Evolutionary conservation across 1,284 basidiomycete genomes (phyloP).

Genomic region (Leccinum subrobustum): DNA sequence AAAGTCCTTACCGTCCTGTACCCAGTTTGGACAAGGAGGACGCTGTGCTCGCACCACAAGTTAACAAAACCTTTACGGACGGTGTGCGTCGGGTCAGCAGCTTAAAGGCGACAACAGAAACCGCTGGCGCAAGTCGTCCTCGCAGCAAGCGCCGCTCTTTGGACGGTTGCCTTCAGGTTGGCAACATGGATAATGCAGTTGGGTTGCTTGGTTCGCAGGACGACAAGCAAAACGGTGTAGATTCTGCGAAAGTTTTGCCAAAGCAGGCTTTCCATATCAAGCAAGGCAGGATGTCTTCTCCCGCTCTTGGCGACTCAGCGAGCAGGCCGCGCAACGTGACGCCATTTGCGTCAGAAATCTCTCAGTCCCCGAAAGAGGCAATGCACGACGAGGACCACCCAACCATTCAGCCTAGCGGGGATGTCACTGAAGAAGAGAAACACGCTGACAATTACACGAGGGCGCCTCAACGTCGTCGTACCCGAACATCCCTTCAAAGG

Average conservation of each 20-base stretch:
- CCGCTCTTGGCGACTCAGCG: not conserved
- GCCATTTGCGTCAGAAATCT: constrained; percentile 8
- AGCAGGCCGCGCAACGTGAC: constrained; percentile 9
- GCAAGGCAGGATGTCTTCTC: not conserved
- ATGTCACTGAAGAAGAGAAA: not conserved
- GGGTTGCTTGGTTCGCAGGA: not conserved
- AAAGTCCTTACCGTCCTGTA: constrained; percentile 1
- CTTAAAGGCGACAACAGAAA: not conserved
- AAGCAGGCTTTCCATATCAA: not conserved
- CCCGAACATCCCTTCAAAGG: constrained; percentile 7
- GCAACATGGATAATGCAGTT: not conserved
- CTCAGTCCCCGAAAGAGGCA: not conserved
- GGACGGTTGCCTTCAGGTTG: not conserved
- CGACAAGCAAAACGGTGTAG: not conserved
- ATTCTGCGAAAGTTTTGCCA: not conserved
- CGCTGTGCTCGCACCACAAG: not conserved
- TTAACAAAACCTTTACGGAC: not conserved
- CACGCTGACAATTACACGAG: constrained; percentile 17
- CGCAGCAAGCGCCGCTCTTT: constrained; percentile 1
- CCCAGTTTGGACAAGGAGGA: constrained; percentile 1
- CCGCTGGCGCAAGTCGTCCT: not conserved
- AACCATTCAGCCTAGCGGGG: not conserved
- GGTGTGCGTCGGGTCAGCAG: constrained; percentile 1
- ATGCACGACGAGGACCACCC: not conserved
- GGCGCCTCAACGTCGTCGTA: constrained; percentile 15